These are phyloP conservation scores for Penicillium paxilli DNA, from an alignment of 495 filamentous ascomycete genomes.

Conservation along the genomic window DNA sequence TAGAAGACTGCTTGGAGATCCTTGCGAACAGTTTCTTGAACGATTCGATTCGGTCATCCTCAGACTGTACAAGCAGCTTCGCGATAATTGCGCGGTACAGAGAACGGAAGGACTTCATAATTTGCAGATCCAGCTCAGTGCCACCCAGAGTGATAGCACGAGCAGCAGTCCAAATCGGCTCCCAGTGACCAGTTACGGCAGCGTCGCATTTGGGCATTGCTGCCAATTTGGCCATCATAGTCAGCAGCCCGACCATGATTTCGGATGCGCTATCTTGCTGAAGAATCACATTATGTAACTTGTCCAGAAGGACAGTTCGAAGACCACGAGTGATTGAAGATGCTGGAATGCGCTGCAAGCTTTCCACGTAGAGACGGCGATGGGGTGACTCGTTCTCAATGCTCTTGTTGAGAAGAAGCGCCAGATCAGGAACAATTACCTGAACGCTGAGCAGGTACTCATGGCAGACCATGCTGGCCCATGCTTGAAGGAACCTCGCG, in stretches of 20 bases:
- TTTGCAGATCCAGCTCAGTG: constrained; percentile 39
- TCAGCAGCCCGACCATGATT: constrained; percentile 34
- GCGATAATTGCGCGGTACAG: constrained; percentile 36
- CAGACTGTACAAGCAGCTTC: constrained; percentile 38
- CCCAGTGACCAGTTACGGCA: constrained; percentile 39
- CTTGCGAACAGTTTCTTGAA: constrained; percentile 40
- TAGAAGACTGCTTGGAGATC: constrained; percentile 34
- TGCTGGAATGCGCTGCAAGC: constrained; percentile 41
- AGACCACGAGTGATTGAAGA: constrained; percentile 39
- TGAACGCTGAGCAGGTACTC: constrained; percentile 45
- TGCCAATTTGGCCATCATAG: constrained; percentile 45
- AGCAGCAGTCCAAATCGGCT: constrained; percentile 39
- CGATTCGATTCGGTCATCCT: constrained; percentile 33
- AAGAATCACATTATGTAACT: constrained; percentile 33
- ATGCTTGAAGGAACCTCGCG: constrained; percentile 41
- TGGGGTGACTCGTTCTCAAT: constrained; percentile 32
- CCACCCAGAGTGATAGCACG: constrained; percentile 36
- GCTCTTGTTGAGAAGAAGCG: constrained; percentile 33
- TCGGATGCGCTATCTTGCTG: constrained; percentile 31
- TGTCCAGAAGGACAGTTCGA: constrained; percentile 36
- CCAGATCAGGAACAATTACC: constrained; percentile 34
- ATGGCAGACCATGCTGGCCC: constrained; percentile 44
- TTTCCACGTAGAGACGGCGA: constrained; percentile 38
- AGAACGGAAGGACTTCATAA: constrained; percentile 44
- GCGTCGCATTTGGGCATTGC: constrained; percentile 45